Evolutionary conservation across 176 grass and related monocot genomes (phyloP), one percentile per base, ranked within the genome.

Genomic region (Avena eriantha): DNA sequence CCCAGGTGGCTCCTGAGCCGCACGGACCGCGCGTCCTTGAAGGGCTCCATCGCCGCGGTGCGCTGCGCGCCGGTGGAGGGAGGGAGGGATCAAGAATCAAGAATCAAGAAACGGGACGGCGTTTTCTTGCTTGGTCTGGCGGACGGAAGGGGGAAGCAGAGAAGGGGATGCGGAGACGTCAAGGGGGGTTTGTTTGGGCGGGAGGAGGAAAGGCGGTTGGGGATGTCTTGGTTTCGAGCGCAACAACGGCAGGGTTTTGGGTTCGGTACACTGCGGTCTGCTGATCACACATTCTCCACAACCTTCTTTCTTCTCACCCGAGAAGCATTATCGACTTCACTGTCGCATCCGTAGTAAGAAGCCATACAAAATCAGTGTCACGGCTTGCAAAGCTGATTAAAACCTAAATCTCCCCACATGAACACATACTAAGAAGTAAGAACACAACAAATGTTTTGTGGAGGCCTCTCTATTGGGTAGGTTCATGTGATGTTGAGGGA

Each of bases 1-100:
- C 89, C 89, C 58, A 91, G 76, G 81, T 91, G 81, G 76, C 89
- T 91, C 76, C 47, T 81, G 59, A 91, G 81, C 50, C 89, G 76
- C 58, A 91, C 76, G 49, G 24, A 70, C 0, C 69, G 58, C 29
- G 60, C 81, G 48, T 67, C 78, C 76, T 87, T 82, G 48, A 91
- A 87, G 26, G 84, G 31, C 69, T 91, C 81, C 89, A 91, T 84
- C 80, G 76, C 39, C 66, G 82, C 67, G 53, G 75, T 9, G 7
- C n/a, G 79, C 1, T 3, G 46, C 9, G 78, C 70, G 11, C 11
- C 71, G 24, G 45, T 47, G 45, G 45, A 41, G 1, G 43, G 43
- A 46, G 43, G 45, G 45, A 47, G 45, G 45, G 83, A 61, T 63
- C 80, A 58, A 49, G 75, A 67, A 80, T 45, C 76, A 59, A 59